Base-by-base conservation (phyloP, 1,139 yeast species). In the Kodamaea ohmeri region DNA sequence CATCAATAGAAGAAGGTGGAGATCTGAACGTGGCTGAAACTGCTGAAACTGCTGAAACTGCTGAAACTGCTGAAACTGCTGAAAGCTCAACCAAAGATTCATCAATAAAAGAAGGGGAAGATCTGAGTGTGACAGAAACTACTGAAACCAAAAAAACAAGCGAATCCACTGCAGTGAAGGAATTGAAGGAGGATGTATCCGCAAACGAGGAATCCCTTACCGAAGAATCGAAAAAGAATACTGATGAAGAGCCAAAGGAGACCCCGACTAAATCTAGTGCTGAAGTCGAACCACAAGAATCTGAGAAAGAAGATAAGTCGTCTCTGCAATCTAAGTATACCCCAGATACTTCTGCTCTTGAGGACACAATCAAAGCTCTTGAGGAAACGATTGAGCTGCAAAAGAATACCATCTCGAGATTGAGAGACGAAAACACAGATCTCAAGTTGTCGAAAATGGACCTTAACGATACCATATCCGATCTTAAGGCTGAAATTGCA, bases 381-480 rank as follows among this genome's bases (percentile, higher is more conserved):
- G 45, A 45, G 25, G 45, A 41, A 4, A 50, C 51, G 8, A 43
- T 56, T 8, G 55, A 47, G 20, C 48, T 43, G 19, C 74, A 68
- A 35, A 61, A 63, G 36, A 53, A 49, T 30, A 68, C 72, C 25
- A 70, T 71, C 34, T 55, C 55, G 39, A 62, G 61, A 36, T 55
- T 70, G 34, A 56, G 75, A 34, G 71, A 68, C 43, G 74, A 69
- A 47, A 68, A 67, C 46, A 68, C 75, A 16, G 73, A 69, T 42
- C 59, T 71, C 43, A 69, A 69, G 44, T 58, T 70, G 24, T 50
- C 49, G 11, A 69, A 68, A 43, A 67, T 78, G 71, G 83, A 77
- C 36, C 67, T 76, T 37, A 53, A 59, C 14, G 69, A 65, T 33
- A 55, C 59, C 29, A 60, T 68, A 7, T 14, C 46, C 49, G 64